Base-by-base conservation (phyloP, 2,329 filamentous ascomycete genomes). In the Lasiodiplodia theobromae region DNA sequence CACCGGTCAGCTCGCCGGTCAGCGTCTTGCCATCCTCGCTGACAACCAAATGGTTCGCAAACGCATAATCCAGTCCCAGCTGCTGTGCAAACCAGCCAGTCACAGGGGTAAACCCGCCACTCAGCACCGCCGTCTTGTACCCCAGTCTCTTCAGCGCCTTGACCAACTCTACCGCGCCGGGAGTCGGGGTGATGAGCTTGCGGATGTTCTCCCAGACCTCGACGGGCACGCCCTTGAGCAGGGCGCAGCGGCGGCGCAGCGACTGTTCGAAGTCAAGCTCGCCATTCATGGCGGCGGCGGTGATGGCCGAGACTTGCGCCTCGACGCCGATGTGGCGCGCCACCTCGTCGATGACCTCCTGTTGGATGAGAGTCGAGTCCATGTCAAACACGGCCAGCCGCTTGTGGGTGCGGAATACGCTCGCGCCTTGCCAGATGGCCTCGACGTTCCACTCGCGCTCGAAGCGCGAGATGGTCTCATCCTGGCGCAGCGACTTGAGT, bases 281-380 rank as follows among this genome's bases (percentile, higher is more conserved):
- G 70, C 96, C 96, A 73, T 95, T 90, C 96, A 99, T 99, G 44
- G 96, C 95, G 40, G 94, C 91, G 69, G 91, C 91, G 0, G 96
- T 99, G 73, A 99, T 98, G 74, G 91, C 86, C 11, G 93, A 92
- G 49, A 99, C 95, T 31, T 62, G 23, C 38, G 34, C 53, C 73
- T 93, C 89, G n/a, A 96, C 87, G 65, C 93, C 92, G 2, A 97
- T 88, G 47, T 91, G 91, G 66, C 91, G 89, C 4, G 96, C 96
- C 68, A 99, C 90, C 75, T 98, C 90, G 79, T 99, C 96, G 77
- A 99, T 98, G 70, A 97, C 94, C 82, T 99, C 96, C 79, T 99
- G 94, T 66, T 95, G 92, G 78, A 99, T 98, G 70, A 99, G 87
- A 0, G 96, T 99, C 79, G 92, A 96, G 82, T 99, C 96, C 96